Percentiles rank a stretch among this genome's conserved stretches.
These are phyloP conservation scores for Lachnellula cervina DNA, from an alignment of 2,329 filamentous ascomycete species.

Conservation along the genomic window DNA sequence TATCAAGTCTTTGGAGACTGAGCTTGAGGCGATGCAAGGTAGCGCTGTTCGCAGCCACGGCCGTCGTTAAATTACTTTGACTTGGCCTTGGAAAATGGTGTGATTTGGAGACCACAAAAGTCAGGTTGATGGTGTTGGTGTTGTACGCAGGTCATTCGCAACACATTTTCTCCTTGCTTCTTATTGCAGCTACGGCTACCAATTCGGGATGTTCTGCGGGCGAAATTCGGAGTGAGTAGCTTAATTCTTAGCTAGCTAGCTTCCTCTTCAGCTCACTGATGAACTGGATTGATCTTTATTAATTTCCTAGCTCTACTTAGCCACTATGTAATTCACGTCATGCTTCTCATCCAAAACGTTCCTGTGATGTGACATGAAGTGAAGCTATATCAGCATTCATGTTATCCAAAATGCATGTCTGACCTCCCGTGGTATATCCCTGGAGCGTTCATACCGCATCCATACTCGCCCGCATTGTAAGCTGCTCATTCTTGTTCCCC, in stretches of 20 bases:
- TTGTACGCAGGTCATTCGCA: conserved; percentile 28
- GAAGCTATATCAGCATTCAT: too few species aligned
- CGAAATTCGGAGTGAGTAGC: conserved; percentile 10
- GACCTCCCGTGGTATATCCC: not conserved
- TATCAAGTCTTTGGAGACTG: conserved; percentile 86
- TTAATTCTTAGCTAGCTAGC: conserved; percentile 20
- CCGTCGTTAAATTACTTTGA: conserved; percentile 60
- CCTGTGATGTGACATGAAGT: not conserved
- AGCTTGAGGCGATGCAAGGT: conserved; percentile 91
- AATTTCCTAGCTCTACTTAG: conserved; percentile 28
- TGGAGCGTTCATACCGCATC: conserved; percentile 52
- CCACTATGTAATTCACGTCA: conserved; percentile 32
- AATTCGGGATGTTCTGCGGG: conserved; percentile 2
- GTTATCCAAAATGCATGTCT: not conserved
- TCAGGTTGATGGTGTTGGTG: conserved; percentile 17
- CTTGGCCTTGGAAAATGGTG: not conserved
- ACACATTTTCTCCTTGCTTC: conserved; percentile 23
- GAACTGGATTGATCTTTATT: conserved; percentile 9
- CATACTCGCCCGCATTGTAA: conserved; percentile 72
- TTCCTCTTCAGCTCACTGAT: conserved; percentile 7
- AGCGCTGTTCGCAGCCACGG: conserved; percentile 86
- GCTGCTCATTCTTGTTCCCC: conserved; percentile 95
- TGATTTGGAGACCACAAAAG: conserved; percentile 6
- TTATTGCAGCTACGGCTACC: conserved; percentile 7
- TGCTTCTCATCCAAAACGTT: conserved; percentile 19